Percentiles rank a stretch among this genome's conserved stretches.
Evolutionary conservation across 2,329 filamentous ascomycete genomes (phyloP).

Genomic region (Microascus cirrosus): DNA sequence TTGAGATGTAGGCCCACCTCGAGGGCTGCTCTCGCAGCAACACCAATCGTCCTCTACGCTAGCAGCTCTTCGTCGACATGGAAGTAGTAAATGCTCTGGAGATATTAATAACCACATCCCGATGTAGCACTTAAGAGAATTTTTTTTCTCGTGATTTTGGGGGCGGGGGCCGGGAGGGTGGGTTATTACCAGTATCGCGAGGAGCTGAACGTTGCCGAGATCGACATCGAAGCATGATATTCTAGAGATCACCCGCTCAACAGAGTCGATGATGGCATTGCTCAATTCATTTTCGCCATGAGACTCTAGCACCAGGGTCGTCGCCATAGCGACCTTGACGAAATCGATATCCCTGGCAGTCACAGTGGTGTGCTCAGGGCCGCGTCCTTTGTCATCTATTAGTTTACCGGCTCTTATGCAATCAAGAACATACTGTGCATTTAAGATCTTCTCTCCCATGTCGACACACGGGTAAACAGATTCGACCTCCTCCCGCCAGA

Average conservation of each 20-base stretch:
- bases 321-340: background rate
- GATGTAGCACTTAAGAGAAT: background rate
- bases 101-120: background rate
- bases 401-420: no score
- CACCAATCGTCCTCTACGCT: background rate
- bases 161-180: no score
- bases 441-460: no score
- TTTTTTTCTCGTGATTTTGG: no score
- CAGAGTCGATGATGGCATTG: background rate
- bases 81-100: constrained; percentile 27
- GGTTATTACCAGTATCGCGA: background rate
- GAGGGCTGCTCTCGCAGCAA: background rate
- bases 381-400: background rate
- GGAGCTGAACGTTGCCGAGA: background rate
- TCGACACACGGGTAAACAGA: no score
- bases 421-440: no score
- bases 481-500: no score
- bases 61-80: constrained; percentile 37
- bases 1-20: background rate
- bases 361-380: no score
- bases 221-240: background rate
- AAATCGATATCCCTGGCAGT: background rate
- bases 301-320: background rate
- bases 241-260: background rate
- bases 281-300: background rate